Conservation (phyloP, 768 basidiomycete genomes). For the Cystobasidium ongulense region DNA sequence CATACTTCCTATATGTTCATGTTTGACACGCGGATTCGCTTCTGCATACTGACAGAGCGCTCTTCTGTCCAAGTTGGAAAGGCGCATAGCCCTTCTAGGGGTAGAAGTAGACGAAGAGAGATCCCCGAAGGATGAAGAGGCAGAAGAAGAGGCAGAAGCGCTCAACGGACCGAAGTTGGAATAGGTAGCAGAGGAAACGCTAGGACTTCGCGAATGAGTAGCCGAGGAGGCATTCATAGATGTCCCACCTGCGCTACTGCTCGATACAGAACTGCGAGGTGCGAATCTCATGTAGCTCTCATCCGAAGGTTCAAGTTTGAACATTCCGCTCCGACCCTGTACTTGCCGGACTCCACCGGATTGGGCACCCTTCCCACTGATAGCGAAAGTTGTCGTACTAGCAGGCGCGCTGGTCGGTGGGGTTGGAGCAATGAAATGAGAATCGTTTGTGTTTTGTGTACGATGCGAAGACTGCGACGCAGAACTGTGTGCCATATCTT, state of each 20-base stretch:
- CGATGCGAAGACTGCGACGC: neutral
- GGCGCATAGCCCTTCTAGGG: neutral
- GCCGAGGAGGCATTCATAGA: neutral
- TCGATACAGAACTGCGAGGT: neutral
- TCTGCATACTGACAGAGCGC: constrained; percentile 18
- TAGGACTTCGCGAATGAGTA: constrained; percentile 23
- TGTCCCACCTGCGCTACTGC: neutral
- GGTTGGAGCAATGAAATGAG: neutral
- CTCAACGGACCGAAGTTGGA: constrained; percentile 2
- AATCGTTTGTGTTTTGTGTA: neutral
- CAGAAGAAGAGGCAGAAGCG: constrained; percentile 14
- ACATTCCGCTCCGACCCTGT: neutral
- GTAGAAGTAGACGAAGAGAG: constrained; percentile 1
- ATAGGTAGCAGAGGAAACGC: neutral
- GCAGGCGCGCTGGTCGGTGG: constrained; percentile 15
- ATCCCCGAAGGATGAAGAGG: neutral
- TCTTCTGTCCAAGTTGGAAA: constrained; percentile 7
- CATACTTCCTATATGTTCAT: constrained; percentile 14
- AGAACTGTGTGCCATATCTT: neutral
- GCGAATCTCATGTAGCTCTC: neutral
- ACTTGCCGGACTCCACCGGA: neutral
- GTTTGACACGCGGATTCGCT: constrained; percentile 1
- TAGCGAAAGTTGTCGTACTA: neutral
- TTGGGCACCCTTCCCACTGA: neutral
- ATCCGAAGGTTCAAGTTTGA: neutral